Conservation (phyloP, 805 yeast species). For the Metschnikowia gelsemii region DNA sequence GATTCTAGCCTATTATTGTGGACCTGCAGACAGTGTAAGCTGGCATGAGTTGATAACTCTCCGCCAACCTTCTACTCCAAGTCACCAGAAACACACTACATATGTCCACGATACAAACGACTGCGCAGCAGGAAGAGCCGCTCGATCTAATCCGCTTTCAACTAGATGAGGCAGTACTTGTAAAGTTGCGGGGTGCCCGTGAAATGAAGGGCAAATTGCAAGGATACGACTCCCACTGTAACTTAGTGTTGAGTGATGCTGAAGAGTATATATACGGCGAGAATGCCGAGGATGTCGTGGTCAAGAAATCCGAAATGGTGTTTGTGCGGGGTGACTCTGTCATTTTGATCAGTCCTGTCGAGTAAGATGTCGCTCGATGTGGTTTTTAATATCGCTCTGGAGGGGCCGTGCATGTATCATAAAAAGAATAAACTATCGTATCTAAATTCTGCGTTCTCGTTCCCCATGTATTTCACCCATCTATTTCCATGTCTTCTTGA, state of each 20-base stretch:
- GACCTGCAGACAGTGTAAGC: neutral
- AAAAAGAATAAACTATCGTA: constrained; percentile 1
- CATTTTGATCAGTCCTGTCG: constrained; percentile 63
- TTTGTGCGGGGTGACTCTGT: constrained; percentile 98
- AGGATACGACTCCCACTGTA: constrained; percentile 95
- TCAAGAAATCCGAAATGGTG: constrained; percentile 77
- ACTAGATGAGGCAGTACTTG: constrained; percentile 81
- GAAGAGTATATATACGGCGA: constrained; percentile 72
- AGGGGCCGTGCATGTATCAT: constrained; percentile 10
- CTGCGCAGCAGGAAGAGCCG: constrained; percentile 61
- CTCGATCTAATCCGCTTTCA: constrained; percentile 83
- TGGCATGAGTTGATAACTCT: no score
- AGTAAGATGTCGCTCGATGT: constrained; percentile 8
- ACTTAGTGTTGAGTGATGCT: constrained; percentile 92
- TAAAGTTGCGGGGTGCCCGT: constrained; percentile 91
- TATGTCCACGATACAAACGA: constrained; percentile 37
- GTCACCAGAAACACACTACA: neutral
- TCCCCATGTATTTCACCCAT: no score
- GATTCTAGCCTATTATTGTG: no score
- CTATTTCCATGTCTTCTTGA: constrained; percentile 14
- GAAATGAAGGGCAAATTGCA: constrained; percentile 88
- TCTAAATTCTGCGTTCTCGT: no score
- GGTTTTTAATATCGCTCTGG: neutral
- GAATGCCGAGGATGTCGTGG: constrained; percentile 40
- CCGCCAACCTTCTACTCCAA: neutral